Evolutionary conservation across 371 early-diverging fungal species (phyloP).

Genomic region (Entomophthora muscae): DNA sequence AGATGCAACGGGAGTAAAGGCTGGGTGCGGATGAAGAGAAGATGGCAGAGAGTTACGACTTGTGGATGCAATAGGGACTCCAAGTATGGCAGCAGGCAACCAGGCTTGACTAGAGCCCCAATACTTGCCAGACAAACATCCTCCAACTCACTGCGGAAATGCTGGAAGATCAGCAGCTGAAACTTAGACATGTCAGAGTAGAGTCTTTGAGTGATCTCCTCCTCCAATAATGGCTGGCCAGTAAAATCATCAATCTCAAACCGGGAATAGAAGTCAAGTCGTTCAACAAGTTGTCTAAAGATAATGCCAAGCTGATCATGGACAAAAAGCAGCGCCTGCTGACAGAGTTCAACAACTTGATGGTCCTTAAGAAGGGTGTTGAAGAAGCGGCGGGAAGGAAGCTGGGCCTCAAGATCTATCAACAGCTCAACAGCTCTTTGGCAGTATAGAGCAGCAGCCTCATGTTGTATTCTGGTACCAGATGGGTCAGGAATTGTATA

Average conservation of each 20-base stretch:
- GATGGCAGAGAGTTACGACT: conserved; percentile 29
- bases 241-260: conserved; percentile 74
- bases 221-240: conserved; percentile 46
- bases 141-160: conserved; percentile 41
- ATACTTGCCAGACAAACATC: conserved; percentile 58
- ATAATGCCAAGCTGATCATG: conserved; percentile 12
- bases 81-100: conserved; percentile 34
- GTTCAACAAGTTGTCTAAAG: conserved; percentile 38
- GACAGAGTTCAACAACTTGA: conserved; percentile 41
- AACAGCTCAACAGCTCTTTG: conserved; percentile 68
- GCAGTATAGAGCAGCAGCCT: conserved; percentile 24
- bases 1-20: conserved; percentile 10
- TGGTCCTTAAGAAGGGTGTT: conserved; percentile 65
- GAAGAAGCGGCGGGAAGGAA: conserved; percentile 80
- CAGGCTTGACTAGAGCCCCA: conserved; percentile 34
- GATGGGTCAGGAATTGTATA: background rate
- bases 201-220: conserved; percentile 39
- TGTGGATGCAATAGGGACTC: conserved; percentile 23
- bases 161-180: conserved; percentile 45
- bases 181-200: conserved; percentile 37
- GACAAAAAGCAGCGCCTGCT: conserved; percentile 24
- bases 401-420: conserved; percentile 65
- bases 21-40: conserved; percentile 32
- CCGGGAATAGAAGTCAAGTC: conserved; percentile 41
- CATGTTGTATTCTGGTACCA: background rate